These are phyloP conservation scores for Chrysoporthe deuterocubensis DNA, from an alignment of 2,329 filamentous ascomycete species.

Conservation along the genomic window DNA sequence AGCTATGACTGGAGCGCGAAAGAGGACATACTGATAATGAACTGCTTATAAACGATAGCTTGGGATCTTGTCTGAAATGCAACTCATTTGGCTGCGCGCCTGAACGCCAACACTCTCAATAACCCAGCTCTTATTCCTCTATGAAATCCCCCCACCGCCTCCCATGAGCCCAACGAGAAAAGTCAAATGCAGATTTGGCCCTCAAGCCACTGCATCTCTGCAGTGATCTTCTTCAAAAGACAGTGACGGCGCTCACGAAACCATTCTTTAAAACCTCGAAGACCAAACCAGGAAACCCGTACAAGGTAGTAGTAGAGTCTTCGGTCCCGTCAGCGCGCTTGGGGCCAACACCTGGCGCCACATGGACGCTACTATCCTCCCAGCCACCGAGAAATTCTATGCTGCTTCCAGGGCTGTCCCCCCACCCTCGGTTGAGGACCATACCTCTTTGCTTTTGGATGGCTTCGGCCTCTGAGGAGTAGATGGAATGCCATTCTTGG, in stretches of 20 bases:
- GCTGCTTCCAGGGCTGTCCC: constrained; percentile 87
- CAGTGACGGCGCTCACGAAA: constrained; percentile 84
- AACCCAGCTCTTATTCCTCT: neutral
- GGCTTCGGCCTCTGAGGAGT: constrained; percentile 58
- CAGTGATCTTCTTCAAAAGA: constrained; percentile 49
- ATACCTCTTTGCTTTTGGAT: constrained; percentile 68
- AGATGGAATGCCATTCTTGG: constrained; percentile 70
- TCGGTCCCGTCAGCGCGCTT: constrained; percentile 59
- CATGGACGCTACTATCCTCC: constrained; percentile 70
- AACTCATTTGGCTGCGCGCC: neutral
- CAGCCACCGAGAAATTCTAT: constrained; percentile 84
- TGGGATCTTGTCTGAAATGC: neutral
- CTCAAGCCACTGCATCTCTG: neutral
- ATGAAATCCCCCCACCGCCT: neutral
- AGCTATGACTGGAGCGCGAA: neutral
- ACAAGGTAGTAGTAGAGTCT: constrained; percentile 77
- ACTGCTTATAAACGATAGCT: neutral
- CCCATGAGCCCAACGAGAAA: neutral
- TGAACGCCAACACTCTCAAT: neutral
- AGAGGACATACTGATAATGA: neutral
- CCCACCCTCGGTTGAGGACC: constrained; percentile 90
- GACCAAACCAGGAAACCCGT: constrained; percentile 89
- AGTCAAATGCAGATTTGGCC: neutral
- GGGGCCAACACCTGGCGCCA: constrained; percentile 48
- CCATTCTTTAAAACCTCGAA: constrained; percentile 97